phyloP scores from a whole-genome alignment of 768 basidiomycete genomes.

The Pleurotus salmoneostramineus region DNA sequence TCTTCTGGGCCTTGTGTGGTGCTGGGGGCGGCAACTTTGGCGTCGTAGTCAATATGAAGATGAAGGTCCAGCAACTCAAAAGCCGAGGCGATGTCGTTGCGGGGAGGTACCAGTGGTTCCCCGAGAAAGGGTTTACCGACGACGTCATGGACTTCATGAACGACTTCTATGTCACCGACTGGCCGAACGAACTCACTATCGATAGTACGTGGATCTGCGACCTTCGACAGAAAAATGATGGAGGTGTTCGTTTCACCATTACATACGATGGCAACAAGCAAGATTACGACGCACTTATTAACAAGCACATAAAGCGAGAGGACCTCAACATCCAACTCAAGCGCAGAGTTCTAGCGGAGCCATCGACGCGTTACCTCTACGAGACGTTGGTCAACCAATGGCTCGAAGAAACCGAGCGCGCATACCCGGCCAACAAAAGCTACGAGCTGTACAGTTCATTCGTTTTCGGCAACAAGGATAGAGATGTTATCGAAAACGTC shows the following conservation, averaged over 20 bases:
- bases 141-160: conserved; percentile 12
- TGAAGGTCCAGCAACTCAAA: conserved; percentile 7
- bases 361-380: conserved; percentile 14
- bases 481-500: conserved; percentile 6
- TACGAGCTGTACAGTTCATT: conserved; percentile 14
- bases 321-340: conserved; percentile 12
- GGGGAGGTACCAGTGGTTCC: conserved; percentile 13
- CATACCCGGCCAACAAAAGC: conserved; percentile 13
- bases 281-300: conserved; percentile 11
- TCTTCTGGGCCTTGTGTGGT: conserved; percentile 14
- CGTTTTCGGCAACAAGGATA: conserved; percentile 10
- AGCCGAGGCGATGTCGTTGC: conserved; percentile 9
- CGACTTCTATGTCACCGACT: conserved; percentile 14
- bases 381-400: conserved; percentile 15
- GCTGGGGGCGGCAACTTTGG: conserved; percentile 14
- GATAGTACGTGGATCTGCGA: conserved; percentile 14
- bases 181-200: conserved; percentile 10
- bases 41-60: conserved; percentile 13
- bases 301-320: conserved; percentile 10
- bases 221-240: conserved; percentile 4
- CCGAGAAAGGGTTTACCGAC: conserved; percentile 7
- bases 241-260: conserved; percentile 12
- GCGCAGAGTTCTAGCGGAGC: conserved; percentile 11
- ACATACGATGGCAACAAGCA: conserved; percentile 11
- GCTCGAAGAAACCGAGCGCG: conserved; percentile 11